A percentile compares a stretch with the other conserved stretches of the same genome.
Conservation (phyloP, 345 rosid species). For the Nephelium lappaceum region DNA sequence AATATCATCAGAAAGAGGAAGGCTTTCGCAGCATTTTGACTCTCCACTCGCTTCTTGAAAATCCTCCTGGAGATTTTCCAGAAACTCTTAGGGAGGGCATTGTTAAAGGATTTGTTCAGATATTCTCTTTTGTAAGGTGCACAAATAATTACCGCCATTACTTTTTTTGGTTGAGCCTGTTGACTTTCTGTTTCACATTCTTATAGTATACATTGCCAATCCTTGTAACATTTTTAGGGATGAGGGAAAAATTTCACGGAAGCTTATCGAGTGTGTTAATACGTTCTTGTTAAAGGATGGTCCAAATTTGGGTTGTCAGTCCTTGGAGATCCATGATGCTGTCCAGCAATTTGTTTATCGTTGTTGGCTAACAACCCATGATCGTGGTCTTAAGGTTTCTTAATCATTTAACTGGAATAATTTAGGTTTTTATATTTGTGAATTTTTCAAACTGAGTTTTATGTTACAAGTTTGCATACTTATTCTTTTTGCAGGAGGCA, state of each 20-base stretch:
- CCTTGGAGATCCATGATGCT: conserved; percentile 70
- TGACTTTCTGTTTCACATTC: background rate
- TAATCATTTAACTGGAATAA: conserved; percentile 8
- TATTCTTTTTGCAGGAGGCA: conserved; percentile 56
- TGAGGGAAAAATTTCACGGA: conserved; percentile 89
- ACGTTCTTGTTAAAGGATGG: conserved; percentile 79
- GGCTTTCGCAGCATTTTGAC: conserved; percentile 65
- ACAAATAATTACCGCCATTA: conserved; percentile 13
- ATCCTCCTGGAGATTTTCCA: conserved; percentile 86
- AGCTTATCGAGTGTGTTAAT: conserved; percentile 86
- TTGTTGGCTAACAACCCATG: conserved; percentile 78
- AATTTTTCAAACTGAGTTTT: conserved; percentile 18
- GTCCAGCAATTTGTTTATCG: conserved; percentile 59
- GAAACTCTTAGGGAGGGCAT: conserved; percentile 66
- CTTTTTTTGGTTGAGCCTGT: conserved; percentile 21
- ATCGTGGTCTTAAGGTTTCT: conserved; percentile 72
- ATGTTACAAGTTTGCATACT: conserved; percentile 9
- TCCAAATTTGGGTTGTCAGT: conserved; percentile 74
- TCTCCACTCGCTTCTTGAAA: conserved; percentile 81
- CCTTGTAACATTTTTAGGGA: conserved; percentile 56
- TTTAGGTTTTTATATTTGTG: conserved; percentile 9
- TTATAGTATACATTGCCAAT: conserved; percentile 18
- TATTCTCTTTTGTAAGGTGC: conserved; percentile 76
- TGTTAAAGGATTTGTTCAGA: conserved; percentile 60
- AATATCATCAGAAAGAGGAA: conserved; percentile 70